Conservation (phyloP, 1,139 yeast species). For the Magnusiomyces clavatus region DNA sequence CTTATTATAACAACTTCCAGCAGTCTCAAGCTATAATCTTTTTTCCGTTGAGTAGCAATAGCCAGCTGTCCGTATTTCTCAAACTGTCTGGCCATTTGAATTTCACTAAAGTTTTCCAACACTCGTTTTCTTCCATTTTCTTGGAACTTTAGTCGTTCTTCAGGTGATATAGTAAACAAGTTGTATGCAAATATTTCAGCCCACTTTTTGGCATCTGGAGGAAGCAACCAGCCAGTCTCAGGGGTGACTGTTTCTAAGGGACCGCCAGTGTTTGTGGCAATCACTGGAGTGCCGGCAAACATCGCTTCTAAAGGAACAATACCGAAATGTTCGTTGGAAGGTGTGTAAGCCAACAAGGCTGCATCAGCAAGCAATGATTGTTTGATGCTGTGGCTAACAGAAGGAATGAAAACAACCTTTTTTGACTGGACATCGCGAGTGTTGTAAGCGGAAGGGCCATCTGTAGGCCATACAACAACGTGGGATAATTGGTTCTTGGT, state of each 20-base stretch:
- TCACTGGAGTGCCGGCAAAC: slow-evolving; percentile 73
- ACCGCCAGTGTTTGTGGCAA: slow-evolving; percentile 87
- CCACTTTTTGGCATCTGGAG: slow-evolving; percentile 55
- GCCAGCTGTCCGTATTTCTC: slow-evolving; percentile 30
- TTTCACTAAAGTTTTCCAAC: slow-evolving; percentile 47
- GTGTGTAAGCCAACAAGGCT: slow-evolving; percentile 71
- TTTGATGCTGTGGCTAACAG: slow-evolving; percentile 61
- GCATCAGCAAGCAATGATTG: slow-evolving; percentile 53
- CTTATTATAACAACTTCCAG: slow-evolving; percentile 12
- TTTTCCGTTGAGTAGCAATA: slow-evolving; percentile 15
- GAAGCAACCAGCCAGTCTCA: slow-evolving; percentile 68
- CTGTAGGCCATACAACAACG: slow-evolving; percentile 36
- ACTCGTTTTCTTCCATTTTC: slow-evolving; percentile 48
- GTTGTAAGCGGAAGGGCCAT: slow-evolving; percentile 12
- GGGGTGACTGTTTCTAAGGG: slow-evolving; percentile 74
- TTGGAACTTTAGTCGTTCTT: slow-evolving; percentile 35
- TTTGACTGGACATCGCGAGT: slow-evolving; percentile 20
- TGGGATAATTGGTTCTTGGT: slow-evolving; percentile 39
- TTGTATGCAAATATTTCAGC: slow-evolving; percentile 45
- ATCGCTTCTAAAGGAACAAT: slow-evolving; percentile 95
- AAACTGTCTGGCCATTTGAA: slow-evolving; percentile 53
- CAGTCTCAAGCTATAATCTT: slow-evolving; percentile 19
- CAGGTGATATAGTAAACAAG: slow-evolving; percentile 30
- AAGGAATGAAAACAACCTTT: slow-evolving; percentile 71
- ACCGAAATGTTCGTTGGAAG: slow-evolving; percentile 90